Percentiles rank a stretch among this genome's conserved stretches.
Evolutionary conservation across 2,329 filamentous ascomycete genomes (phyloP).

Genomic region (Colletotrichum sp.): DNA sequence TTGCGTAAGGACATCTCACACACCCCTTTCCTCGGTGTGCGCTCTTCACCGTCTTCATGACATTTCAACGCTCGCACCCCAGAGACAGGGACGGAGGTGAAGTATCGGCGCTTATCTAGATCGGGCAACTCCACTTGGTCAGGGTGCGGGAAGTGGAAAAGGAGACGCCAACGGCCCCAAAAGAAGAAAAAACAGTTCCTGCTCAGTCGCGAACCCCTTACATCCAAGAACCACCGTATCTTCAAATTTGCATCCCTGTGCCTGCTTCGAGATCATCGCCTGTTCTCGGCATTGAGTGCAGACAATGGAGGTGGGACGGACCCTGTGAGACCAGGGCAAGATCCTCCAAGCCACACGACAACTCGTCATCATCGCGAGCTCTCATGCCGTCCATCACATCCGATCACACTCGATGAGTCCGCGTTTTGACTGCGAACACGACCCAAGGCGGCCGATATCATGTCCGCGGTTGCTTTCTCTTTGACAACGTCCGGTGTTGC

Average conservation of each 20-base stretch:
- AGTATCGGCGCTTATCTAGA: background rate
- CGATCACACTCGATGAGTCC: background rate
- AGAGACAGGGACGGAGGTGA: background rate
- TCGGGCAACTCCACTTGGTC: conserved; percentile 3
- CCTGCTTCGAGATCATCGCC: background rate
- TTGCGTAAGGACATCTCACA: background rate
- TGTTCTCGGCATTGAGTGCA: background rate
- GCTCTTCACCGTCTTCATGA: background rate
- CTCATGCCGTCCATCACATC: background rate
- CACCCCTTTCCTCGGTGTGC: background rate
- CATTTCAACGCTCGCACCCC: background rate
- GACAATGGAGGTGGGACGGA: background rate
- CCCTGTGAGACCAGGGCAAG: background rate
- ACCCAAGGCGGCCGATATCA: background rate
- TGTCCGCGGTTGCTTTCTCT: background rate
- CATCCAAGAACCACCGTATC: background rate
- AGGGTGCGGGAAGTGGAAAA: conserved; percentile 8
- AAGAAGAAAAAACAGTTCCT: background rate
- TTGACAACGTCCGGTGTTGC: background rate
- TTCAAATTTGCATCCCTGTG: background rate
- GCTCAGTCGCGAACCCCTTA: background rate
- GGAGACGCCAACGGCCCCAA: background rate
- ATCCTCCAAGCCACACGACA: conserved; percentile 12
- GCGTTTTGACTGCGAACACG: background rate
- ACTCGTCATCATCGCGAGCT: background rate